Percentiles rank a stretch among this genome's conserved stretches.
Conservation (phyloP, 305 asterid species). For the Stenogyne calaminthoides region DNA sequence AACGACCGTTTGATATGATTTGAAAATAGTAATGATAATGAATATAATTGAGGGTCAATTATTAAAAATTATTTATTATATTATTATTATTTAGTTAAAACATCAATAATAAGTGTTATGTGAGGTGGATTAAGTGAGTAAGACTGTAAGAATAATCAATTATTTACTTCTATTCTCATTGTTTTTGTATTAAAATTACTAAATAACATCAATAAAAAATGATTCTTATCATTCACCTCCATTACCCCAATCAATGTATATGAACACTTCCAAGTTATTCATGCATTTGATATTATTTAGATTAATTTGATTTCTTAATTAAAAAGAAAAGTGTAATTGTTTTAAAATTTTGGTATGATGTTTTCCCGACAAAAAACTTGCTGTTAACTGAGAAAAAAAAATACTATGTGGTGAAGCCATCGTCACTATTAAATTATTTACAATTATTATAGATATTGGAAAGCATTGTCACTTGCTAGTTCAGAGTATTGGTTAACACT, state of each 20-base stretch:
- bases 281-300: not conserved
- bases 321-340: not conserved
- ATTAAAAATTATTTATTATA: too few species aligned
- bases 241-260: not conserved
- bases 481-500: not conserved
- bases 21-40: too few species aligned
- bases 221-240: too few species aligned
- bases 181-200: too few species aligned
- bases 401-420: conserved; percentile 13
- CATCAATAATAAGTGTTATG: too few species aligned
- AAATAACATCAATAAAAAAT: too few species aligned
- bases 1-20: too few species aligned
- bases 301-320: not conserved
- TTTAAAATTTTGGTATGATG: not conserved
- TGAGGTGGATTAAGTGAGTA: too few species aligned
- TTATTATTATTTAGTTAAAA: too few species aligned
- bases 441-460: not conserved
- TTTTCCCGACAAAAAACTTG: not conserved
- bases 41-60: too few species aligned
- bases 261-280: not conserved
- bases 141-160: too few species aligned
- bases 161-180: too few species aligned
- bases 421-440: not conserved
- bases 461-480: not conserved
- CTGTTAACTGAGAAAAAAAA: not conserved